Conservation (phyloP, 192 early-diverging fungal species). For the Chytriomyces sp. region DNA sequence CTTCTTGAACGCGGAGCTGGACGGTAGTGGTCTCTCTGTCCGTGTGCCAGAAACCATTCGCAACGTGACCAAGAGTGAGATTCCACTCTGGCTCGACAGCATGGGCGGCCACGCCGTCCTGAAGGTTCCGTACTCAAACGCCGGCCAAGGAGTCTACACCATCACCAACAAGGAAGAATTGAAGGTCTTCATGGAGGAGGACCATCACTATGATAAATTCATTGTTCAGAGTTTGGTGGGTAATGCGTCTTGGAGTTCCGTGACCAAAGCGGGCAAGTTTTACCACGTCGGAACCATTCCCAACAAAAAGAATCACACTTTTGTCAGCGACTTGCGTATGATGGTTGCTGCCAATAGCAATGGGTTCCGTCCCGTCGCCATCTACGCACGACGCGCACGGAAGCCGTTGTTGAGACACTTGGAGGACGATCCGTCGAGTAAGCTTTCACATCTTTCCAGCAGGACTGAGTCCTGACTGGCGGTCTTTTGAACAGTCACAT, state of each 20-base stretch:
- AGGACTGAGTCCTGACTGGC: not conserved
- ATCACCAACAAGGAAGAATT: constrained; percentile 80
- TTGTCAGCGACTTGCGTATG: constrained; percentile 80
- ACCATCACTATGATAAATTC: constrained; percentile 88
- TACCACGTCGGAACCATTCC: constrained; percentile 90
- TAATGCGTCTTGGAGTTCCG: constrained; percentile 52
- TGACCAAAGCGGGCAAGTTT: constrained; percentile 76
- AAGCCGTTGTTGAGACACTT: constrained; percentile 66
- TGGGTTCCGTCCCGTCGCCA: constrained; percentile 80
- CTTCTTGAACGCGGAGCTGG: constrained; percentile 78
- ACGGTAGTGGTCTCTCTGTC: constrained; percentile 64
- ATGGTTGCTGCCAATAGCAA: constrained; percentile 75
- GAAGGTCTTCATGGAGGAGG: constrained; percentile 68
- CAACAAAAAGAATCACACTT: constrained; percentile 85
- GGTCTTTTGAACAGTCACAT: constrained; percentile 49
- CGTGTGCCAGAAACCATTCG: constrained; percentile 81
- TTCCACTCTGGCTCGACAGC: constrained; percentile 77
- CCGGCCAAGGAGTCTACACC: constrained; percentile 85
- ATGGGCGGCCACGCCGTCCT: constrained; percentile 89
- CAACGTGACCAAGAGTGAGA: constrained; percentile 80
- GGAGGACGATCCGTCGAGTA: constrained; percentile 59
- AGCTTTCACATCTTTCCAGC: constrained; percentile 1
- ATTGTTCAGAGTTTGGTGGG: constrained; percentile 88
- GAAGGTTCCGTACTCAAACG: constrained; percentile 88
- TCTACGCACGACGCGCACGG: constrained; percentile 76